A percentile compares a stretch with the other conserved stretches of the same genome.
Evolutionary conservation across 768 basidiomycete species (phyloP).

Genomic region (Mycena metata): DNA sequence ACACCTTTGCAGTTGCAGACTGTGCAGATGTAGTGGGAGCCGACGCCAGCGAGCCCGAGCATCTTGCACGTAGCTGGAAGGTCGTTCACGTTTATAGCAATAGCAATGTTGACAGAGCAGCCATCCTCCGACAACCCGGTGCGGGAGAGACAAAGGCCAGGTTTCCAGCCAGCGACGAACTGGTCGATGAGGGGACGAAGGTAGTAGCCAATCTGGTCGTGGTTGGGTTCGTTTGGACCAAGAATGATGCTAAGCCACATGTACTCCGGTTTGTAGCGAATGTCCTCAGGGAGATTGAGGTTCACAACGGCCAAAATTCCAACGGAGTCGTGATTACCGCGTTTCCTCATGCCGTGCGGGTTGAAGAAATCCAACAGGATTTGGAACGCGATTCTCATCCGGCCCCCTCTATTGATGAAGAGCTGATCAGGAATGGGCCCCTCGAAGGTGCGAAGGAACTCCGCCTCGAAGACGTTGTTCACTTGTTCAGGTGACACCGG

Average conservation of each 20-base stretch:
- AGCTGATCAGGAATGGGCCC: slow-evolving; percentile 41
- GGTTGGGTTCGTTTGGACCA: no score
- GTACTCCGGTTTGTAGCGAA: no score
- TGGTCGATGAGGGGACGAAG: no score
- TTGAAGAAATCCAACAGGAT: slow-evolving; percentile 49
- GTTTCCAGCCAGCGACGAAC: slow-evolving; percentile 35
- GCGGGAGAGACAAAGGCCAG: slow-evolving; percentile 30
- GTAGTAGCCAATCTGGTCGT: no score
- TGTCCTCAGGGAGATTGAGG: no score
- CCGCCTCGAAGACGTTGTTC: slow-evolving; percentile 42
- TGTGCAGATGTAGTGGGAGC: slow-evolving; percentile 45
- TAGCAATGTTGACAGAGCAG: slow-evolving; percentile 19
- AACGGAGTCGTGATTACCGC: no score
- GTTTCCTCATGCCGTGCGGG: slow-evolving; percentile 40
- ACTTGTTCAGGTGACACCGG: slow-evolving; percentile 27
- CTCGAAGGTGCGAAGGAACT: slow-evolving; percentile 45
- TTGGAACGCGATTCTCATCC: slow-evolving; percentile 40
- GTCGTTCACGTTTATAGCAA: slow-evolving; percentile 44
- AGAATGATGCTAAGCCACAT: no score
- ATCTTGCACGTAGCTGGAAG: slow-evolving; percentile 45
- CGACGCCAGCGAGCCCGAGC: slow-evolving; percentile 38
- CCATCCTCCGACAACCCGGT: slow-evolving; percentile 23
- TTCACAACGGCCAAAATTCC: no score
- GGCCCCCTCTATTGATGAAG: slow-evolving; percentile 39
- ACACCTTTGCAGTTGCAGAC: slow-evolving; percentile 42